A percentile compares a stretch with the other conserved stretches of the same genome.
Conservation (phyloP, 257 asterid genomes). For the Paulownia fortunei region DNA sequence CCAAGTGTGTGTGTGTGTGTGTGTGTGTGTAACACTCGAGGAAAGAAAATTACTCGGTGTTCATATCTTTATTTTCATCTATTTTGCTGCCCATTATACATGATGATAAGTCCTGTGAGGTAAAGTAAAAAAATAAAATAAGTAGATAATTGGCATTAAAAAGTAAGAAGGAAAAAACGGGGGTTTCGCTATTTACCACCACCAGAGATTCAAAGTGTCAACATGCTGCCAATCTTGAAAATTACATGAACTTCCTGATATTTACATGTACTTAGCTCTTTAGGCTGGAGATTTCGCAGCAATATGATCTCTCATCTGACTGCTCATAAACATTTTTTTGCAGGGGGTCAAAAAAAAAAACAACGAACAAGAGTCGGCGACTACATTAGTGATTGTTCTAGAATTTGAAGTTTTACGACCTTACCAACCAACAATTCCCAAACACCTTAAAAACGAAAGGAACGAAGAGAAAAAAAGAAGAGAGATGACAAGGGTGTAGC, state of each 20-base stretch:
- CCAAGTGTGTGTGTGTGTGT: background rate
- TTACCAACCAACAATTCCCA: conserved; percentile 3
- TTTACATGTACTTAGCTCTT: conserved; percentile 21
- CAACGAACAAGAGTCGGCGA: background rate
- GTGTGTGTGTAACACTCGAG: too few species aligned
- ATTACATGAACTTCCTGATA: conserved; percentile 17
- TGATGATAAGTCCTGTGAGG: too few species aligned
- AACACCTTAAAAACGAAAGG: conserved; percentile 1
- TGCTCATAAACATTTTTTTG: background rate
- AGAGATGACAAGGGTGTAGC: background rate
- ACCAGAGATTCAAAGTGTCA: background rate
- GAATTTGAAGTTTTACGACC: background rate
- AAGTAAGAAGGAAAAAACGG: background rate
- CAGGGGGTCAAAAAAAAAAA: background rate
- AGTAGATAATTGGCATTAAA: background rate
- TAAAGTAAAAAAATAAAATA: too few species aligned
- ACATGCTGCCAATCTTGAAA: background rate
- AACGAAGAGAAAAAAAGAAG: background rate
- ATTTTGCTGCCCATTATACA: too few species aligned
- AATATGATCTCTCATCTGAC: conserved; percentile 11
- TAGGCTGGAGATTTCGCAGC: conserved; percentile 16
- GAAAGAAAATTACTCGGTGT: too few species aligned
- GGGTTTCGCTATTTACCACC: background rate
- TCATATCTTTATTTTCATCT: too few species aligned
- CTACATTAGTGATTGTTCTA: conserved; percentile 9